Conservation (phyloP, 345 rosid species). For the Lepidium aucheri region DNA sequence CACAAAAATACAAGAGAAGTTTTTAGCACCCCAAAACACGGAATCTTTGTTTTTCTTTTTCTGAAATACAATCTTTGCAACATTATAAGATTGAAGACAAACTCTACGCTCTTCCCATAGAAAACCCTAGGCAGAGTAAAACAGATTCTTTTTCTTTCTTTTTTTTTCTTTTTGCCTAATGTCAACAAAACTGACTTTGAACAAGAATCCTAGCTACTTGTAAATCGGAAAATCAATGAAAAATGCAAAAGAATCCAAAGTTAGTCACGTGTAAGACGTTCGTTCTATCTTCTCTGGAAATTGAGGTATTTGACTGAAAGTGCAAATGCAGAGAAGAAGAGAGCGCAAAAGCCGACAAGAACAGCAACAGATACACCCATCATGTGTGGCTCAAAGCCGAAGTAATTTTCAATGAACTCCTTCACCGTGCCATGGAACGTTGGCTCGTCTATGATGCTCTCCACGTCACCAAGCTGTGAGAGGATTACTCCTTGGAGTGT, state of each 20-base stretch:
- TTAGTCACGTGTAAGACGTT: not conserved
- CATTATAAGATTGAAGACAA: not conserved
- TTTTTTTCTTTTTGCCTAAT: not conserved
- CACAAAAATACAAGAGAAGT: too few species aligned
- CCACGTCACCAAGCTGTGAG: conserved; percentile 84
- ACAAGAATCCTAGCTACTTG: not conserved
- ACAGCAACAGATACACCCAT: conserved; percentile 45
- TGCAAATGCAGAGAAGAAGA: conserved; percentile 65
- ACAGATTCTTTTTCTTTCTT: not conserved
- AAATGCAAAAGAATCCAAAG: not conserved
- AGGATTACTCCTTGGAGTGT: conserved; percentile 60
- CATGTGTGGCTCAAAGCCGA: conserved; percentile 42
- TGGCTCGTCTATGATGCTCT: conserved; percentile 45
- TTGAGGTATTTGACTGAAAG: conserved; percentile 57
- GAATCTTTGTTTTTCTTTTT: not conserved
- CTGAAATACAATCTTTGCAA: not conserved
- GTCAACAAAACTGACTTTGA: not conserved
- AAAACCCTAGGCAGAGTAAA: not conserved
- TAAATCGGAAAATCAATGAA: not conserved
- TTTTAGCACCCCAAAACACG: too few species aligned
- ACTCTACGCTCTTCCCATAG: not conserved
- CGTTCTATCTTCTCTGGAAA: conserved; percentile 64
- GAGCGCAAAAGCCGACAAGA: conserved; percentile 41
- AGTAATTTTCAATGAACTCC: conserved; percentile 39
- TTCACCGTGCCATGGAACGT: conserved; percentile 52